Evolutionary conservation across 176 grass and related monocot species (phyloP).

Genomic region (Oryza glumipatula): DNA sequence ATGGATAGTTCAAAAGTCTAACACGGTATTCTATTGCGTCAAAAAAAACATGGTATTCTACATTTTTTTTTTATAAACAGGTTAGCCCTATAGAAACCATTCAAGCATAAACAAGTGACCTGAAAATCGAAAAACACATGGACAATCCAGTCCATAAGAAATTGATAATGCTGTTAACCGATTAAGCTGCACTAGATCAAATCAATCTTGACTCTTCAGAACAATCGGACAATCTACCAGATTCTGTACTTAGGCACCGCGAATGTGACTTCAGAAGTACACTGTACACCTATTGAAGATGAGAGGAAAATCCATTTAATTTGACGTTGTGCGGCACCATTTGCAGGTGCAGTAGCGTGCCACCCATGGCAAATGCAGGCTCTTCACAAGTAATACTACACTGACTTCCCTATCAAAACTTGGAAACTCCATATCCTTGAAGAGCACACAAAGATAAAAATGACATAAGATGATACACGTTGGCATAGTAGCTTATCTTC

Average conservation of each 20-base stretch:
- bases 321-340: not conserved
- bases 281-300: conserved; percentile 14
- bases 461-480: not conserved
- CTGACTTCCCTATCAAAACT: conserved; percentile 25
- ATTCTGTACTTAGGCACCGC: conserved; percentile 9
- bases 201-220: not conserved
- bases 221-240: not conserved
- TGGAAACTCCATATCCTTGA: not conserved
- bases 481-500: conserved; percentile 11
- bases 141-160: not conserved
- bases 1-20: not conserved
- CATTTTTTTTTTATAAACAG: not conserved
- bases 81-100: not conserved
- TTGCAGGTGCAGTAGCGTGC: not conserved
- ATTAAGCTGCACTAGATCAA: not conserved
- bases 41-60: not conserved
- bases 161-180: not conserved
- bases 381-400: too few species aligned
- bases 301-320: too few species aligned
- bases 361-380: too few species aligned
- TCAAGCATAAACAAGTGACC: not conserved
- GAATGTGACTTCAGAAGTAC: conserved; percentile 17
- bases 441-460: not conserved
- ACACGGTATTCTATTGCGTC: not conserved
- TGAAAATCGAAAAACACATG: not conserved